phyloP scores from a whole-genome alignment of 2,329 filamentous ascomycete genomes.

The Drechslera avenae region DNA sequence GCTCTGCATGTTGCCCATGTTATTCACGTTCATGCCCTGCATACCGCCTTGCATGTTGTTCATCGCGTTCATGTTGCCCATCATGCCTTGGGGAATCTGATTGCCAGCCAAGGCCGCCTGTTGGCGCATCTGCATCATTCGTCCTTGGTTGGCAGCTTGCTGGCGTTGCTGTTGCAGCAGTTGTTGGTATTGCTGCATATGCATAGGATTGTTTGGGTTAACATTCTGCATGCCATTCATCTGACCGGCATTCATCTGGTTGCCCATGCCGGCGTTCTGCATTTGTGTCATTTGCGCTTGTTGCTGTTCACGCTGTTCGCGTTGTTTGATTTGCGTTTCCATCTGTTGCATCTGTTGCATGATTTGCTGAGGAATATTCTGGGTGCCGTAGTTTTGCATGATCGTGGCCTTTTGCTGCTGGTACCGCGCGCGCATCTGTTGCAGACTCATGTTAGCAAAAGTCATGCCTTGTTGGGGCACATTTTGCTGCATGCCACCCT shows the following conservation, averaged over 20 bases:
- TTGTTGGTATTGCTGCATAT: slow-evolving; percentile 45
- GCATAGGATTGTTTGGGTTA: slow-evolving; percentile 30
- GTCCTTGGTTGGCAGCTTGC: slow-evolving; percentile 41
- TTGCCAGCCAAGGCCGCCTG: slow-evolving; percentile 37
- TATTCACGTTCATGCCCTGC: slow-evolving; percentile 38
- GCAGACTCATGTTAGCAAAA: slow-evolving; percentile 35
- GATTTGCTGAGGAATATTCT: slow-evolving; percentile 34
- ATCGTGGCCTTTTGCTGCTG: slow-evolving; percentile 31
- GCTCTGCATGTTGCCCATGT: slow-evolving; percentile 25
- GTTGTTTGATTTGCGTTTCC: slow-evolving; percentile 33
- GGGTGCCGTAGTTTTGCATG: slow-evolving; percentile 28
- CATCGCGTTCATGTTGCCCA: slow-evolving; percentile 22
- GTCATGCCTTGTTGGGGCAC: slow-evolving; percentile 31
- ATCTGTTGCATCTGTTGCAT: slow-evolving; percentile 37
- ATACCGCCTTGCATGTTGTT: slow-evolving; percentile 34
- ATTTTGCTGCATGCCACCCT: slow-evolving; percentile 26
- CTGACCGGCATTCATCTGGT: slow-evolving; percentile 32
- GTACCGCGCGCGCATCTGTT: slow-evolving; percentile 35
- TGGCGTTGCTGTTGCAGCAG: slow-evolving; percentile 42
- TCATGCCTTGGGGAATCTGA: slow-evolving; percentile 39
- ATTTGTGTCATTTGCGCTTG: slow-evolving; percentile 28
- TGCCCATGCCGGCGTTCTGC: slow-evolving; percentile 17
- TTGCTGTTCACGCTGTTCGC: slow-evolving; percentile 25
- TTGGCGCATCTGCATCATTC: slow-evolving; percentile 41
- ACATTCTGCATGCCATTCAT: slow-evolving; percentile 29